These are phyloP conservation scores for Puccinia coronata DNA, from an alignment of 1,284 basidiomycete species.

Conservation along the genomic window DNA sequence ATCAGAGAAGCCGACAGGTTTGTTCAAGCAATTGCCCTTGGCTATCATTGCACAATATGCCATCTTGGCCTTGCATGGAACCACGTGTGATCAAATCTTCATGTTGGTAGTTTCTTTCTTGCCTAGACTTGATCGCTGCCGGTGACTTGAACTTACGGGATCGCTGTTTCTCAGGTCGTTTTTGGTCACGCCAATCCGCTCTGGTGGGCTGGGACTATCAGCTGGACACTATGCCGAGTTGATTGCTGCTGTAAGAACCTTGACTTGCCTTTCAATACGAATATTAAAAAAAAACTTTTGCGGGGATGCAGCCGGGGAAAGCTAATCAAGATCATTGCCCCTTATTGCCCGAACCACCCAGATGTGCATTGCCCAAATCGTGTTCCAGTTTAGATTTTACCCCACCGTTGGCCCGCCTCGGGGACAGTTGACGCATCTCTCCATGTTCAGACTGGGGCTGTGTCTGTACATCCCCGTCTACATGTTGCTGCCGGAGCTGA, in stretches of 20 bases:
- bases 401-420: conserved; percentile 65
- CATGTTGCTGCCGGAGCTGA: conserved; percentile 54
- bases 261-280: conserved; percentile 16
- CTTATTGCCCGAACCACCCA: conserved; percentile 43
- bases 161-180: conserved; percentile 53
- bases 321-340: not conserved
- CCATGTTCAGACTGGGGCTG: conserved; percentile 57
- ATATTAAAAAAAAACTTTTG: not conserved
- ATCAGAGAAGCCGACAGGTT: conserved; percentile 17
- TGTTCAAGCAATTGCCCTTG: conserved; percentile 53
- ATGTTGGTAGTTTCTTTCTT: conserved; percentile 51
- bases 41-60: conserved; percentile 58
- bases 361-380: conserved; percentile 53
- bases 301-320: not conserved
- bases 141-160: not conserved
- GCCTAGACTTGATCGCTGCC: not conserved
- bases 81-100: conserved; percentile 59
- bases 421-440: conserved; percentile 56
- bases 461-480: conserved; percentile 54
- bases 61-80: conserved; percentile 57
- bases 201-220: conserved; percentile 57
- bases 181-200: conserved; percentile 57
- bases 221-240: conserved; percentile 58
- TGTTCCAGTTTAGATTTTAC: conserved; percentile 66
- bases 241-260: conserved; percentile 58